These are phyloP conservation scores for Peronosclerospora sorghi DNA, from an alignment of 352 stramenopile species.

Conservation along the genomic window DNA sequence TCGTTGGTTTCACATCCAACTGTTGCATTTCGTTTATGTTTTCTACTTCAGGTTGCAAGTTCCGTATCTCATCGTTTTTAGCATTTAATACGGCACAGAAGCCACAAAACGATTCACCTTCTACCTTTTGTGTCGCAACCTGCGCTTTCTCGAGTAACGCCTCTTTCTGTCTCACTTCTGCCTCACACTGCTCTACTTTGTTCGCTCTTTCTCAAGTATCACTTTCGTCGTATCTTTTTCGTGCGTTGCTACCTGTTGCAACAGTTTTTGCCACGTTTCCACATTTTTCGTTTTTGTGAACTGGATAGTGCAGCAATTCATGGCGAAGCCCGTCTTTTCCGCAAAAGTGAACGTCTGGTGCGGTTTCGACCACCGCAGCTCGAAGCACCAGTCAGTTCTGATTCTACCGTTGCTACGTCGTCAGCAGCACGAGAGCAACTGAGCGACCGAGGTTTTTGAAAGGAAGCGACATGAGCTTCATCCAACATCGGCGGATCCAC, in stretches of 20 bases:
- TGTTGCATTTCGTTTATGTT: slow-evolving; percentile 3
- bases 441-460: slow-evolving; percentile 32
- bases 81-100: slow-evolving; percentile 45
- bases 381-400: slow-evolving; percentile 27
- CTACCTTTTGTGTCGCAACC: slow-evolving; percentile 27
- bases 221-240: slow-evolving; percentile 3
- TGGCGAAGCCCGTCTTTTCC: slow-evolving; percentile 32
- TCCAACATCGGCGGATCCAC: too few relatives aligned
- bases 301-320: slow-evolving; percentile 38
- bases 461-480: slow-evolving; percentile 15
- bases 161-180: slow-evolving; percentile 33
- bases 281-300: slow-evolving; percentile 22
- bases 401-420: too few relatives aligned
- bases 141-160: slow-evolving; percentile 28
- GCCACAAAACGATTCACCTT: slow-evolving; percentile 30
- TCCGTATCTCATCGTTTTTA: slow-evolving; percentile 53
- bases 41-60: slow-evolving; percentile 24
- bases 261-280: slow-evolving; percentile 14
- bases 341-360: slow-evolving; percentile 33
- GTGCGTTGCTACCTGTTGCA: slow-evolving; percentile 21
- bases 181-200: slow-evolving; percentile 22
- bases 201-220: slow-evolving; percentile 8
- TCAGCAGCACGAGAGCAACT: slow-evolving; percentile 25
- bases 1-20: background rate
- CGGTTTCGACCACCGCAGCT: slow-evolving; percentile 31